Conservation (phyloP, 2,329 filamentous ascomycete species). For the Calonectria leucothoes region DNA sequence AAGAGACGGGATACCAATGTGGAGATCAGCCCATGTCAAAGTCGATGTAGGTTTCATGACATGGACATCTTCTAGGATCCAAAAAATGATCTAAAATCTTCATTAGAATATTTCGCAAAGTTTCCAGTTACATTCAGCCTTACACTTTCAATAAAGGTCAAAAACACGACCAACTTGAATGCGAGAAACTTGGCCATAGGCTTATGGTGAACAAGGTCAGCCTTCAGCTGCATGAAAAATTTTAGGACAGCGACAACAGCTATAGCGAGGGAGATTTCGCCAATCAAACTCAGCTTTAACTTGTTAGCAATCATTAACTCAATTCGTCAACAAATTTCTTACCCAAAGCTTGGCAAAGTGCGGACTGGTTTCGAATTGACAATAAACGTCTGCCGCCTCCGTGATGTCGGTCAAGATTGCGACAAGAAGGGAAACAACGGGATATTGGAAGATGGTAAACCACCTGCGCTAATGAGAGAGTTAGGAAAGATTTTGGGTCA, state of each 20-base stretch:
- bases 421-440: slow-evolving; percentile 18
- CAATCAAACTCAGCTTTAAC: neutral
- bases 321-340: neutral
- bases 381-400: slow-evolving; percentile 26
- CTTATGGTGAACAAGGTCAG: slow-evolving; percentile 27
- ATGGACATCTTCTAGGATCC: slow-evolving; percentile 21
- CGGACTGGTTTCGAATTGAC: slow-evolving; percentile 14
- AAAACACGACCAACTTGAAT: slow-evolving; percentile 31
- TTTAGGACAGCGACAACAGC: slow-evolving; percentile 26
- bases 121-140: neutral
- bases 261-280: slow-evolving; percentile 13
- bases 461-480: slow-evolving; percentile 25
- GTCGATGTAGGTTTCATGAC: slow-evolving; percentile 19
- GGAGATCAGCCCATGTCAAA: slow-evolving; percentile 33
- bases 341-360: slow-evolving; percentile 27
- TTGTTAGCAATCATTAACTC: neutral
- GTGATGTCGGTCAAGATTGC: slow-evolving; percentile 29
- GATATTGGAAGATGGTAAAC: slow-evolving; percentile 36
- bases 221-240: slow-evolving; percentile 32
- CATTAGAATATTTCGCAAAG: neutral
- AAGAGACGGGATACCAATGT: slow-evolving; percentile 33
- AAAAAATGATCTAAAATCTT: slow-evolving; percentile 25
- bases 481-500: neutral
- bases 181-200: slow-evolving; percentile 34
- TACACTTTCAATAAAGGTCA: slow-evolving; percentile 32